A percentile compares a stretch with the other conserved stretches of the same genome.
phyloP scores from a whole-genome alignment of 2,329 filamentous ascomycete species.

The Colletotrichum sp. region DNA sequence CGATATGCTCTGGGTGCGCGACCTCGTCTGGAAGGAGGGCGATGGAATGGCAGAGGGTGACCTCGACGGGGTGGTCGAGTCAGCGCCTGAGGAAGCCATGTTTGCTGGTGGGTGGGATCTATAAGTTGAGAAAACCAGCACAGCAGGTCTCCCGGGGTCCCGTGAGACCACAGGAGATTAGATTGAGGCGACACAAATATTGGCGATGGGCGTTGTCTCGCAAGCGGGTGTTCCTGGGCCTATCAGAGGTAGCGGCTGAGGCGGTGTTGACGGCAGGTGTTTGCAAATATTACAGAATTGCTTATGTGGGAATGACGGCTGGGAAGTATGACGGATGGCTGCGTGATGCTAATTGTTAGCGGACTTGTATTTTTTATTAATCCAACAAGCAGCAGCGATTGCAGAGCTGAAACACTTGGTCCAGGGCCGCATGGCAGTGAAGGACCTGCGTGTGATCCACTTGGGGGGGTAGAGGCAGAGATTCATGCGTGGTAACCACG shows the following conservation, averaged over 20 bases:
- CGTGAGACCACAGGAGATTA: conserved; percentile 22
- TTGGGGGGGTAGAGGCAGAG: conserved; percentile 13
- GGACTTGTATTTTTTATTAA: not conserved
- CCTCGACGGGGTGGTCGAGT: conserved; percentile 29
- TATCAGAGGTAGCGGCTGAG: conserved; percentile 6
- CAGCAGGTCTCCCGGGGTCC: conserved; percentile 7
- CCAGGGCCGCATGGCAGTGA: conserved; percentile 20
- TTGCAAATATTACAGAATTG: conserved; percentile 20
- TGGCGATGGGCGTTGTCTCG: conserved; percentile 4
- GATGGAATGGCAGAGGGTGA: conserved; percentile 38
- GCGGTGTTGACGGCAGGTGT: not conserved
- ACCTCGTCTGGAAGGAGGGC: conserved; percentile 39
- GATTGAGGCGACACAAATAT: conserved; percentile 16
- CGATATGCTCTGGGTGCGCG: conserved; percentile 68
- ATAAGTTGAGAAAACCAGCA: conserved; percentile 2
- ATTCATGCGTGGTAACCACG: conserved; percentile 21
- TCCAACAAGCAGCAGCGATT: not conserved
- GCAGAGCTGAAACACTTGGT: conserved; percentile 23
- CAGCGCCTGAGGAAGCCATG: conserved; percentile 17
- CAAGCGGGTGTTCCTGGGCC: not conserved
- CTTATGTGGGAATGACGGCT: conserved; percentile 10
- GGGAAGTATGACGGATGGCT: conserved; percentile 19
- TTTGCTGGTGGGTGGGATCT: conserved; percentile 4
- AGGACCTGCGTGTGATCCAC: conserved; percentile 21
- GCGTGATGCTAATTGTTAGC: conserved; percentile 14